Percentiles rank a stretch among this genome's conserved stretches.
phyloP scores from a whole-genome alignment of 192 early-diverging fungal genomes.

The Kappamyces sp. region DNA sequence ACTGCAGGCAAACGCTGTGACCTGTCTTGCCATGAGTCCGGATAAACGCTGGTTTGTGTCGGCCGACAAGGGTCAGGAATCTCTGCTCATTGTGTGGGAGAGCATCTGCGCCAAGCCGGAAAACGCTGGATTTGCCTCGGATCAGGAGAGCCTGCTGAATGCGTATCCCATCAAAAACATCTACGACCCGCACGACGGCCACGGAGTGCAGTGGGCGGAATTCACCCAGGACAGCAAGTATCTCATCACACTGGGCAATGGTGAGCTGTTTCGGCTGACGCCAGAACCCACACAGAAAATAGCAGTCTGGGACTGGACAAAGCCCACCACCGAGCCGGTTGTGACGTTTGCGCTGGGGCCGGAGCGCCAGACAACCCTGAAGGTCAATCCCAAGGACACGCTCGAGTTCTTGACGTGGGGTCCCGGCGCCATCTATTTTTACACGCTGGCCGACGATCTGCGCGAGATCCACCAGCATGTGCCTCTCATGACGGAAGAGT shows the following conservation, averaged over 20 bases:
- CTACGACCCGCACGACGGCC: conserved; percentile 45
- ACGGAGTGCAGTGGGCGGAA: conserved; percentile 35
- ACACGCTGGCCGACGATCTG: conserved; percentile 27
- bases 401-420: conserved; percentile 46
- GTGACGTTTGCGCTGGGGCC: conserved; percentile 29
- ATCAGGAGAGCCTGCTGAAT: conserved; percentile 12
- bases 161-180: conserved; percentile 53
- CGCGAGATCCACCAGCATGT: conserved; percentile 32
- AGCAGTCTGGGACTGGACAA: conserved; percentile 53
- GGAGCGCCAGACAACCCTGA: conserved; percentile 29
- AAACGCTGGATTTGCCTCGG: background rate
- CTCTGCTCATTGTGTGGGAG: conserved; percentile 56
- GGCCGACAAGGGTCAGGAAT: conserved; percentile 42
- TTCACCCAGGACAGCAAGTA: conserved; percentile 45
- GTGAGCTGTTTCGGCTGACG: conserved; percentile 19
- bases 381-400: conserved; percentile 42
- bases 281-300: conserved; percentile 38
- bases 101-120: conserved; percentile 23
- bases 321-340: conserved; percentile 33
- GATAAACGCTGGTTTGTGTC: conserved; percentile 47
- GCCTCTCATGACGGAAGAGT: conserved; percentile 44
- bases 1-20: conserved; percentile 41
- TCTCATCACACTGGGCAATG: conserved; percentile 48
- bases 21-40: conserved; percentile 28
- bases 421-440: conserved; percentile 37